phyloP scores from a whole-genome alignment of 345 rosid genomes.

The Arabidopsis arenosa region DNA sequence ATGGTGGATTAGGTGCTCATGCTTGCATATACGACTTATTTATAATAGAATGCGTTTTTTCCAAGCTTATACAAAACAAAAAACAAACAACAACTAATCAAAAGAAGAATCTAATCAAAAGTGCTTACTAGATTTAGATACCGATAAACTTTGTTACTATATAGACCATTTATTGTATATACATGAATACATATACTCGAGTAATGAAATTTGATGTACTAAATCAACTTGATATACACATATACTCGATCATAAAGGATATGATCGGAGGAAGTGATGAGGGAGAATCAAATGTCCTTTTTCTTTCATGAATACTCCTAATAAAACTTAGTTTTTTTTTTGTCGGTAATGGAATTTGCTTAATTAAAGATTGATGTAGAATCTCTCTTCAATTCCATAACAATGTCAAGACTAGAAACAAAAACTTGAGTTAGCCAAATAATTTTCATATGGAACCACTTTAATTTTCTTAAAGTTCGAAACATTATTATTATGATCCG shows the following conservation, averaged over 20 bases:
- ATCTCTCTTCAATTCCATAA: not conserved
- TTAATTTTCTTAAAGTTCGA: conserved; percentile 1
- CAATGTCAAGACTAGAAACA: conserved; percentile 22
- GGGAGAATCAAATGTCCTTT: not conserved
- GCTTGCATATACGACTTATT: conserved; percentile 1
- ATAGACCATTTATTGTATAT: not conserved
- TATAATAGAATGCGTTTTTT: conserved; percentile 5
- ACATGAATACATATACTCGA: not conserved
- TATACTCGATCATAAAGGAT: not conserved
- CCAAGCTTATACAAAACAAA: conserved; percentile 14
- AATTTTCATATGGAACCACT: not conserved
- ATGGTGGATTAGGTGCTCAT: conserved; percentile 38
- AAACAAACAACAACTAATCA: not conserved
- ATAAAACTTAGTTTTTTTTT: not conserved
- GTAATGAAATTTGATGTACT: not conserved
- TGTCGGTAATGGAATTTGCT: not conserved
- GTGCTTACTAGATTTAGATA: not conserved
- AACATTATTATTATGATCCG: not conserved
- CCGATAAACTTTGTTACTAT: not conserved
- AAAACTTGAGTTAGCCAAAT: conserved; percentile 25
- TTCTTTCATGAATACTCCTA: not conserved
- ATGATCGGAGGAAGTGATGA: conserved; percentile 4
- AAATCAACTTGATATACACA: not conserved
- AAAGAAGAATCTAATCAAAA: not conserved
- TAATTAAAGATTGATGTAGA: not conserved